A percentile compares a stretch with the other conserved stretches of the same genome.
Evolutionary conservation across 225 moss, liverwort and hornwort genomes (phyloP).

Genomic region (Neckera pumila): DNA sequence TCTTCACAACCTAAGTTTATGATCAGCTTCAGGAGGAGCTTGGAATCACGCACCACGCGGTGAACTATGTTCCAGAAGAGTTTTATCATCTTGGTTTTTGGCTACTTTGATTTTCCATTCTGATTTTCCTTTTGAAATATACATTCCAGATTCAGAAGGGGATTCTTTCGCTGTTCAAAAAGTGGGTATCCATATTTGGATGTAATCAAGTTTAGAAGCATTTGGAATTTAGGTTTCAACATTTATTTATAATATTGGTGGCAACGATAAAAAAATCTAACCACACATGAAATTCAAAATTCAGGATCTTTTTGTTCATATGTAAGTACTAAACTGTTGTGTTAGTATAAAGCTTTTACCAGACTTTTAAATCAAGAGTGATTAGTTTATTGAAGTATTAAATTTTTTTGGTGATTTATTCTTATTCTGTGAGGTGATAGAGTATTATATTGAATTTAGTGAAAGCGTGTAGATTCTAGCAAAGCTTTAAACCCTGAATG

Average conservation of each 20-base stretch:
- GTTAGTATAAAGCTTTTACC: neutral
- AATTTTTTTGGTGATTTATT: neutral
- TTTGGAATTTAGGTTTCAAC: neutral
- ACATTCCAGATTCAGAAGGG: neutral
- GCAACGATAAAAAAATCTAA: neutral
- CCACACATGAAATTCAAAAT: neutral
- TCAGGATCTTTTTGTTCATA: neutral
- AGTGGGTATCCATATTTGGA: no score
- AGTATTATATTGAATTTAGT: neutral
- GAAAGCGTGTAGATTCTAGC: neutral
- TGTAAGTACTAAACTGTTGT: neutral
- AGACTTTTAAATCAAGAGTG: neutral
- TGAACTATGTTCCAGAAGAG: neutral
- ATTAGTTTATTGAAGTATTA: neutral
- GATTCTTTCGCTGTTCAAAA: neutral
- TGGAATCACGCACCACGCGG: neutral
- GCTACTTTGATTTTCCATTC: neutral
- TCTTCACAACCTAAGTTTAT: neutral
- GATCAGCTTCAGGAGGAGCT: neutral
- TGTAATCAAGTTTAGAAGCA: neutral
- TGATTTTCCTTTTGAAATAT: neutral
- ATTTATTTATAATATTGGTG: neutral
- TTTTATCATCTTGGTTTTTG: neutral
- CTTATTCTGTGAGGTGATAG: neutral
- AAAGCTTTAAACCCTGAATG: neutral